Percentiles rank a stretch among this genome's conserved stretches.
phyloP scores from a whole-genome alignment of 179 eudicot genomes.

The Vitellaria paradoxa region DNA sequence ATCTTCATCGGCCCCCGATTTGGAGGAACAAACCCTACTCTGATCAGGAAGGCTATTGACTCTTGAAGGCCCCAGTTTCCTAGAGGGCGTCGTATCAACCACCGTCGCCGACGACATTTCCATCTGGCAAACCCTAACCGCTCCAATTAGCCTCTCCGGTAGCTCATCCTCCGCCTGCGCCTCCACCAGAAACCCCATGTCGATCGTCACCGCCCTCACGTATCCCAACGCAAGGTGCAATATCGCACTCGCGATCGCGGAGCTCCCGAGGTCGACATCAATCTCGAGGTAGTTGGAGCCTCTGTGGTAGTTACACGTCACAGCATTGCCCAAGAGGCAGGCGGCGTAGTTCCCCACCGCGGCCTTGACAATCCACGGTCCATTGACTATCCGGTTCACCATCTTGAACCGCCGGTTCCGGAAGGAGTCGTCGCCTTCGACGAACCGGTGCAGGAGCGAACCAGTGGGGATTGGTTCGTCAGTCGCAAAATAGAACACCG shows the following conservation, averaged over 20 bases:
- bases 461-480: conserved; percentile 59
- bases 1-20: conserved; percentile 14
- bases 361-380: conserved; percentile 81
- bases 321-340: conserved; percentile 78
- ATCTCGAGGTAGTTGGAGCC: conserved; percentile 73
- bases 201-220: conserved; percentile 74
- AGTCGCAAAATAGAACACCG: conserved; percentile 81
- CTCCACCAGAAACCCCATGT: conserved; percentile 88
- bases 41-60: neutral
- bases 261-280: conserved; percentile 83
- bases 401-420: conserved; percentile 69
- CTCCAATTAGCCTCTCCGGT: conserved; percentile 75
- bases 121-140: conserved; percentile 83
- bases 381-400: conserved; percentile 79
- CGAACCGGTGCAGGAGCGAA: conserved; percentile 59
- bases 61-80: neutral
- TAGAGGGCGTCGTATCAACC: conserved; percentile 43
- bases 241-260: conserved; percentile 76
- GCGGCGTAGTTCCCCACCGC: conserved; percentile 87
- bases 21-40: conserved; percentile 15
- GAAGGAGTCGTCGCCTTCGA: conserved; percentile 71
- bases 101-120: conserved; percentile 73
- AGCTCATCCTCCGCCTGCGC: conserved; percentile 75
- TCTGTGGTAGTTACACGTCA: conserved; percentile 63
- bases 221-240: conserved; percentile 73